Base-by-base conservation (phyloP, 768 basidiomycete genomes). In the Kwoniella sp. region DNA sequence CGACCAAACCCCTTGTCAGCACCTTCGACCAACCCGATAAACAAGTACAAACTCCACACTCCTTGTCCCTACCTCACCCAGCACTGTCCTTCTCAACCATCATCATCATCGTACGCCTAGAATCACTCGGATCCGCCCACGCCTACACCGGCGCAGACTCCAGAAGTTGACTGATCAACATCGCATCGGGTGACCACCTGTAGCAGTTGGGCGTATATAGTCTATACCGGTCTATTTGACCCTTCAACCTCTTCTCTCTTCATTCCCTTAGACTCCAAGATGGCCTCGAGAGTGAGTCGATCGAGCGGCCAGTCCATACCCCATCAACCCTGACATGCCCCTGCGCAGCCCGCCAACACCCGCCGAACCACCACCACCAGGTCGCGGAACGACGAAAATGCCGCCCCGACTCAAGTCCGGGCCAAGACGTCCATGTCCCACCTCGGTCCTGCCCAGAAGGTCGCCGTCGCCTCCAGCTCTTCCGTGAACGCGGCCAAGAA, bases 381-480 rank as follows among this genome's bases (percentile, higher is more conserved):
- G 27, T 29, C 57, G 17, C 56, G 66, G 19, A 69, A 62, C 46
- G 73, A 74, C 43, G 73, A 74, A 53, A 74, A 74, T 49, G 70
- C 70, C 15, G 44, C 60, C 22, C 56, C 57, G 15, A 33, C 60
- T 32, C 40, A 60, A 43, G 26, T 63, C 38, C 44, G 61, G 25
- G 34, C 54, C 28, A 74, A 74, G 45, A 42, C 70, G 1, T 71
- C 73, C 6, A 38, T 65, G 14, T 60, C 60, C 27, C 50, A 59
- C 46, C 43, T 70, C 33, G 59, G 63, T 51, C 63, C 60, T 3
- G 54, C 65, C 17, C 58, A 62, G 41, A 69, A 65, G 46, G 50
- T 53, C 42, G 34, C 29, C 14, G 50, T 28, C 41, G 53, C 52
- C 17, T 50, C 31, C 4, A 45, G 46, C 22, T 51, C 40, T 14